Conservation (phyloP, 2,329 filamentous ascomycete species). For the Aureobasidium sp. region DNA sequence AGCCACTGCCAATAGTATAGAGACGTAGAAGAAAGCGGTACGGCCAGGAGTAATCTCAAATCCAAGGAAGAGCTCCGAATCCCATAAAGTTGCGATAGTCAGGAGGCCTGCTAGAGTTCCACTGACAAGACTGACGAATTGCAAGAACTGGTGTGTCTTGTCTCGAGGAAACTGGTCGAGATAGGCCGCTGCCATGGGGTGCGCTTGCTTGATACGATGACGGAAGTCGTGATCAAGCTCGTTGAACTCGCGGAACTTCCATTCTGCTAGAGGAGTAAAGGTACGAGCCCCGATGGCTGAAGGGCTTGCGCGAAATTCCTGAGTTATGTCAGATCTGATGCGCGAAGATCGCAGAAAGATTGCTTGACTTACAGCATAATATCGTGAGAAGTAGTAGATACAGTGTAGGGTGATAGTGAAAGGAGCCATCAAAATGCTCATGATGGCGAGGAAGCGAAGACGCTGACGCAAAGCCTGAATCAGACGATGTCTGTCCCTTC, state of each 20-base stretch:
- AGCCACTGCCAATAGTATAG: constrained; percentile 74
- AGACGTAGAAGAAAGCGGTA: constrained; percentile 85
- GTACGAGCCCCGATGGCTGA: constrained; percentile 77
- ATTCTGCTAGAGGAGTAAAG: constrained; percentile 88
- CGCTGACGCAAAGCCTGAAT: constrained; percentile 69
- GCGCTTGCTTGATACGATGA: constrained; percentile 85
- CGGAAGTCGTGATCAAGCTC: constrained; percentile 89
- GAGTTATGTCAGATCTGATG: not conserved
- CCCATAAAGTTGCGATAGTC: constrained; percentile 72
- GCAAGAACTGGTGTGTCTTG: constrained; percentile 76
- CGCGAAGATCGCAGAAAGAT: too few relatives aligned
- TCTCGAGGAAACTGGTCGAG: constrained; percentile 94
- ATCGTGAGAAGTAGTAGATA: constrained; percentile 85
- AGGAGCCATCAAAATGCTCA: constrained; percentile 80
- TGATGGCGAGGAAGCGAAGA: constrained; percentile 72
- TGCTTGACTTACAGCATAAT: constrained; percentile 64
- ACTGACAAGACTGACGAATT: constrained; percentile 78
- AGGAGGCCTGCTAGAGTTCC: constrained; percentile 82
- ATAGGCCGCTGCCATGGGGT: constrained; percentile 85
- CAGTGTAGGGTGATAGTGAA: constrained; percentile 81
- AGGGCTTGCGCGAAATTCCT: constrained; percentile 94
- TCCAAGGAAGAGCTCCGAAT: constrained; percentile 80
- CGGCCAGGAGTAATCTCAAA: constrained; percentile 88
- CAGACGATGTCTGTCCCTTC: constrained; percentile 67
- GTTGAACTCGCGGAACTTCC: constrained; percentile 99